Conservation (phyloP, 1,139 yeast genomes). For the Geotrichum australiense region DNA sequence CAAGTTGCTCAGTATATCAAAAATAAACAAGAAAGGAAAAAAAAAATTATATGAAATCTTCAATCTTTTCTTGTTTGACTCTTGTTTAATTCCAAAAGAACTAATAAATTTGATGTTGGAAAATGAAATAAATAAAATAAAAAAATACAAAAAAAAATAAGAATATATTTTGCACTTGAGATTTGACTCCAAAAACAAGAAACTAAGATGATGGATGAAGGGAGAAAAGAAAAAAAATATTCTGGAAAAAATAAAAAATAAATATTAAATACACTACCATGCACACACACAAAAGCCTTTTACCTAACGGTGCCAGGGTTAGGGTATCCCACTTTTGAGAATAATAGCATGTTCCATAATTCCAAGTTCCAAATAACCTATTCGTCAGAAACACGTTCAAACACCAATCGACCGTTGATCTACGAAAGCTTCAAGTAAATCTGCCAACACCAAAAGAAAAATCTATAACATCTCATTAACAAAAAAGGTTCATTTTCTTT, state of each 20-base stretch:
- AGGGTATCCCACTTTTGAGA: neutral
- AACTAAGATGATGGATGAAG: neutral
- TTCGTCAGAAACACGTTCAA: neutral
- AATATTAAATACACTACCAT: neutral
- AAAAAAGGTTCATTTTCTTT: neutral
- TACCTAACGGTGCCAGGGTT: neutral
- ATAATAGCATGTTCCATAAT: neutral
- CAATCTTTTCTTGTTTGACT: too few species aligned
- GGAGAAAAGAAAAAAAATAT: neutral
- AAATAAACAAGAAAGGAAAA: too few species aligned
- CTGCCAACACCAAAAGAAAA: neutral
- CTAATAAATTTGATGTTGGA: neutral
- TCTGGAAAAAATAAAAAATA: neutral
- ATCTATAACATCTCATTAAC: neutral
- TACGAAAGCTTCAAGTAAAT: neutral
- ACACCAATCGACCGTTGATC: too few species aligned
- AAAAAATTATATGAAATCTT: too few species aligned
- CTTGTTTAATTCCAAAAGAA: too few species aligned
- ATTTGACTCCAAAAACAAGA: neutral
- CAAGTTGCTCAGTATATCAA: too few species aligned
- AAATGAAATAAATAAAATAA: slow-evolving; percentile 2
- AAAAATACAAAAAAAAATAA: neutral
- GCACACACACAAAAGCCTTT: neutral
- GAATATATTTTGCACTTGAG: too few species aligned
- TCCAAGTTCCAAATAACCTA: neutral